phyloP scores from a whole-genome alignment of 345 rosid species.

The Anastatica hierochuntica region DNA sequence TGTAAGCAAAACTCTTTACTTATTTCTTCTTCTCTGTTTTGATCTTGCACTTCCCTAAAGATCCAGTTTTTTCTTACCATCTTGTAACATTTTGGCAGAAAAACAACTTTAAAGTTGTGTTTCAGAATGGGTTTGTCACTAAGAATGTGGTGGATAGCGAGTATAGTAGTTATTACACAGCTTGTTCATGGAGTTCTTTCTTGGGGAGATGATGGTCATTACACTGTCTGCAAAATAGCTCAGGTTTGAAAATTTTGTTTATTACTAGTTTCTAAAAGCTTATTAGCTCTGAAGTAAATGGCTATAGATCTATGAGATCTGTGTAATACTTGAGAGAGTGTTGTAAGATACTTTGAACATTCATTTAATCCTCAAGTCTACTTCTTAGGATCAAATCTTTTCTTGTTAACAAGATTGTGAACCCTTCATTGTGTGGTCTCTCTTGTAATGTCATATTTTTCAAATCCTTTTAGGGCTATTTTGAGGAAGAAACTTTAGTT shows the following conservation, averaged over 20 bases:
- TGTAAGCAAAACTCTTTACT: no score
- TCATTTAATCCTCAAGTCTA: no score
- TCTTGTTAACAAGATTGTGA: no score
- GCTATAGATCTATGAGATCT: not conserved
- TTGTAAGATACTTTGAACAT: no score
- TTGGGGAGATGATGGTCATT: slow-evolving; percentile 91
- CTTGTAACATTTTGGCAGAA: no score
- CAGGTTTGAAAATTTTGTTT: slow-evolving; percentile 36
- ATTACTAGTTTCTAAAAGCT: not conserved
- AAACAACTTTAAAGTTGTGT: no score
- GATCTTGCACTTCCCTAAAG: no score
- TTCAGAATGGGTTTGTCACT: slow-evolving; percentile 22
- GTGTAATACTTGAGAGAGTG: not conserved
- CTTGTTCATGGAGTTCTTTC: slow-evolving; percentile 42
- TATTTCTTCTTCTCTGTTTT: no score
- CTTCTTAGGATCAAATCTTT: no score
- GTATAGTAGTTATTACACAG: slow-evolving; percentile 39
- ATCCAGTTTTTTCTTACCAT: no score
- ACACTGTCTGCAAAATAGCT: slow-evolving; percentile 66
- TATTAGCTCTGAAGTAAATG: not conserved
- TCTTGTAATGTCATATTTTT: not conserved
- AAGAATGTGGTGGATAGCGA: slow-evolving; percentile 34
- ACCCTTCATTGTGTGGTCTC: not conserved
- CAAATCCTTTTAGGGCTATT: slow-evolving; percentile 39
- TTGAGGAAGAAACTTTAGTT: slow-evolving; percentile 51